These are phyloP conservation scores for Colletotrichum caudatum DNA, from an alignment of 2,329 filamentous ascomycete species.

Conservation along the genomic window DNA sequence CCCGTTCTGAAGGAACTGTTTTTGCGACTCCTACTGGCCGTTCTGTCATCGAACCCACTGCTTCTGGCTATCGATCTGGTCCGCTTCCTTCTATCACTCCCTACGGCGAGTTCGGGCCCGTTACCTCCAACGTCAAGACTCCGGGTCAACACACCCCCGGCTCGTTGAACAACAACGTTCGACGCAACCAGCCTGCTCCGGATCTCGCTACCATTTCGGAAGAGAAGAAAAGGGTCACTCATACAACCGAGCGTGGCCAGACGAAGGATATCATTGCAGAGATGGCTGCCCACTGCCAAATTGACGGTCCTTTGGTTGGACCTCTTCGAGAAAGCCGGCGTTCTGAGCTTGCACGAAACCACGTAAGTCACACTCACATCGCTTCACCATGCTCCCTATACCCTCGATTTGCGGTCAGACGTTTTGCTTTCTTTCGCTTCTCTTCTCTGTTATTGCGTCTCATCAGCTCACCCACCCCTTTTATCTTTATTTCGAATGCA, in stretches of 20 bases:
- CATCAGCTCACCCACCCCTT: background rate
- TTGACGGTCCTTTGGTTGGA: constrained; percentile 40
- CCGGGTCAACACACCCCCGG: constrained; percentile 2
- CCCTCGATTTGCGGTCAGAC: background rate
- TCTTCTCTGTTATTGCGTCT: background rate
- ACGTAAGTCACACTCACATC: constrained; percentile 33
- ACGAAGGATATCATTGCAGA: constrained; percentile 13
- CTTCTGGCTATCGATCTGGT: constrained; percentile 27
- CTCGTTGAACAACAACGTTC: constrained; percentile 5
- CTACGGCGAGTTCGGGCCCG: constrained; percentile 5
- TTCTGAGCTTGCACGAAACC: constrained; percentile 38
- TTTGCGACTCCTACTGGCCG: constrained; percentile 26
- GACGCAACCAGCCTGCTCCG: constrained; percentile 1
- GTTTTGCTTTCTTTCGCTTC: background rate
- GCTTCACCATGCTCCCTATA: background rate
- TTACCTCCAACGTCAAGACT: constrained; percentile 11
- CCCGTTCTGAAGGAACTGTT: constrained; percentile 15
- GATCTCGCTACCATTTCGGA: constrained; percentile 24
- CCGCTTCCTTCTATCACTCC: background rate
- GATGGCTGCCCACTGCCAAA: constrained; percentile 41
- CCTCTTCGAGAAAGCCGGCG: constrained; percentile 41
- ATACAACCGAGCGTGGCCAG: background rate
- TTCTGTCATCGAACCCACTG: constrained; percentile 6
- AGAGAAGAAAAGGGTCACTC: constrained; percentile 8
- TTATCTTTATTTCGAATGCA: background rate